These are phyloP conservation scores for Trifolium repens DNA, from an alignment of 306 rosid genomes.

Conservation along the genomic window DNA sequence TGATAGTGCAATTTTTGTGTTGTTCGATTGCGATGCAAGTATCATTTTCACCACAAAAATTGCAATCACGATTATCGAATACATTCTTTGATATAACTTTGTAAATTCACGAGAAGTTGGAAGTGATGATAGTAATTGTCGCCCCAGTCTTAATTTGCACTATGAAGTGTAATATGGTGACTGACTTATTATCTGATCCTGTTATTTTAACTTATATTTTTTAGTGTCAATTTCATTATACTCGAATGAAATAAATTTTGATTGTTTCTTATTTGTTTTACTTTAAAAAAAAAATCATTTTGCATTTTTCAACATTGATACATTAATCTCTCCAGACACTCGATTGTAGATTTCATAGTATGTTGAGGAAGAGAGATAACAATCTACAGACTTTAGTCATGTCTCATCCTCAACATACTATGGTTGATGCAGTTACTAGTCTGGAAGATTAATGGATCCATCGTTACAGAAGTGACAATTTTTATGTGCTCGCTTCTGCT, in stretches of 20 bases:
- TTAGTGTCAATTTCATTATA: too few species aligned
- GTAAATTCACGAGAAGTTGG: neutral
- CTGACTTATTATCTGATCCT: constrained; percentile 76
- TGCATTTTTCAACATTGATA: too few species aligned
- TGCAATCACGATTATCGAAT: neutral
- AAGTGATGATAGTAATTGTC: constrained; percentile 64
- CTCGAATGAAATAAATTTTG: too few species aligned
- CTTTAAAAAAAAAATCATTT: too few species aligned
- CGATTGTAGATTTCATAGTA: too few species aligned
- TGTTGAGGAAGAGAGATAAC: too few species aligned
- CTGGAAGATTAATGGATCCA: constrained; percentile 49
- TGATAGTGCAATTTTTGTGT: neutral
- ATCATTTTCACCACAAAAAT: neutral
- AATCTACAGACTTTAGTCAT: constrained; percentile 75
- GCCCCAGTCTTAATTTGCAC: constrained; percentile 92
- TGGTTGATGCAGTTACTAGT: constrained; percentile 54
- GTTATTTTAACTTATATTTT: too few species aligned
- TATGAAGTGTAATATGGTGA: constrained; percentile 71
- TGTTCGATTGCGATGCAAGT: neutral
- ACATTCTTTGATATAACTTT: neutral
- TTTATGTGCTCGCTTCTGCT: constrained; percentile 48
- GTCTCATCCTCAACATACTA: constrained; percentile 46
- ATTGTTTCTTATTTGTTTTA: too few species aligned
- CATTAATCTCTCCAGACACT: too few species aligned
- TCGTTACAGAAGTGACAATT: constrained; percentile 50